A percentile compares a stretch with the other conserved stretches of the same genome.
phyloP scores from a whole-genome alignment of 352 stramenopile species.

The Globisporangium takayamanum region DNA sequence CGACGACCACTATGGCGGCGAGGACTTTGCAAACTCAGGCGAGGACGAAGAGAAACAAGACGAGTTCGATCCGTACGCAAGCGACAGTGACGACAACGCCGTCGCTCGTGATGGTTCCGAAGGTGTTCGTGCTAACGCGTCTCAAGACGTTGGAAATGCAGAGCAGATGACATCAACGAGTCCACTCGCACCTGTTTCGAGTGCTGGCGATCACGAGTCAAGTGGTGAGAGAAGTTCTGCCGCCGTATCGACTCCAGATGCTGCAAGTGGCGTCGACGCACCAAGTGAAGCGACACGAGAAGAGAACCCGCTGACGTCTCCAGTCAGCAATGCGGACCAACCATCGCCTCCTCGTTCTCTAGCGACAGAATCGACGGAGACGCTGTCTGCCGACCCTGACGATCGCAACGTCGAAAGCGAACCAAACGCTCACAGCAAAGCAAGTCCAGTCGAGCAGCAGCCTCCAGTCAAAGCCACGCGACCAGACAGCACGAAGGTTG shows the following conservation, averaged over 20 bases:
- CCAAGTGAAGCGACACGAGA: no score
- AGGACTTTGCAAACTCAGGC: constrained; percentile 12
- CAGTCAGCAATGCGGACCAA: no score
- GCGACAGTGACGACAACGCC: not conserved
- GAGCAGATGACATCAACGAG: not conserved
- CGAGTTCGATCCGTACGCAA: constrained; percentile 4
- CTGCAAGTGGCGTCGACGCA: no score
- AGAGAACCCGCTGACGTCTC: no score
- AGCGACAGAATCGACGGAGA: not conserved
- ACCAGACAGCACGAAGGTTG: not conserved
- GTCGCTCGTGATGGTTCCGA: not conserved
- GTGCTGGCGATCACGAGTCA: no score
- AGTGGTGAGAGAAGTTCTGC: no score
- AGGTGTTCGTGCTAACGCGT: not conserved
- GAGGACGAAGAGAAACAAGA: not conserved
- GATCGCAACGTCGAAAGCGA: not conserved
- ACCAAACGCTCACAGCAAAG: no score
- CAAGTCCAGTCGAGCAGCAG: not conserved
- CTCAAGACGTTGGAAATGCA: not conserved
- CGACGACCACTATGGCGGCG: constrained; percentile 12
- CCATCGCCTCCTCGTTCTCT: no score
- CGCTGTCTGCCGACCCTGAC: not conserved
- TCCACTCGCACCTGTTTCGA: no score
- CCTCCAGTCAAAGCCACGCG: not conserved
- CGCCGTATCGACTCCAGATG: no score